Evolutionary conservation across 345 rosid genomes (phyloP).

Genomic region (Eucalyptus curtisii): DNA sequence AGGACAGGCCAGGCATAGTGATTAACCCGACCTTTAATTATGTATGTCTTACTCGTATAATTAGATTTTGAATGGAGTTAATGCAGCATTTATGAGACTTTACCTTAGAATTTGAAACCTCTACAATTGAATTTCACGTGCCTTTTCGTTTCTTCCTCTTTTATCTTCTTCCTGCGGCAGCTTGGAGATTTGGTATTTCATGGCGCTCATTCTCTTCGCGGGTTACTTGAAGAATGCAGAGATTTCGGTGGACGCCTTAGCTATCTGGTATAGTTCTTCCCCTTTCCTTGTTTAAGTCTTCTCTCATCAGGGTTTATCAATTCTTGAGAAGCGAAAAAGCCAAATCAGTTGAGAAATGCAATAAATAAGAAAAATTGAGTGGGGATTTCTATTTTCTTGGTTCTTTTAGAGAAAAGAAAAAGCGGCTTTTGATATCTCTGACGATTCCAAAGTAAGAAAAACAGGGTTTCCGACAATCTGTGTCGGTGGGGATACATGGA

Average conservation of each 20-base stretch:
- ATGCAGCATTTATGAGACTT: background rate
- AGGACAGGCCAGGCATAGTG: background rate
- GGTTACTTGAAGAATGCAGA: conserved; percentile 72
- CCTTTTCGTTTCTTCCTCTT: background rate
- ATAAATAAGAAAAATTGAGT: background rate
- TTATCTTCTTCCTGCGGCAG: conserved; percentile 16
- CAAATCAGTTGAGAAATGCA: background rate
- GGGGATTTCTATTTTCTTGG: background rate
- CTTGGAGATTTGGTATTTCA: conserved; percentile 78
- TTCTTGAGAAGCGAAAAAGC: no score
- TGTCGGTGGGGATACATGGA: background rate
- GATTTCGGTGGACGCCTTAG: conserved; percentile 64
- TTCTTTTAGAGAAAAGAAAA: background rate
- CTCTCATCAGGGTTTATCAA: background rate
- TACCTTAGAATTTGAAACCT: background rate
- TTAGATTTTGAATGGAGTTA: background rate
- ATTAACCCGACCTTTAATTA: background rate
- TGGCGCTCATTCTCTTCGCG: conserved; percentile 71
- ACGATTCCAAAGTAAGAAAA: background rate
- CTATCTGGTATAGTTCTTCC: conserved; percentile 43
- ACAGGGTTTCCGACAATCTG: background rate
- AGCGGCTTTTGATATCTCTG: background rate
- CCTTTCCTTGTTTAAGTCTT: background rate
- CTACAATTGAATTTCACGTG: background rate
- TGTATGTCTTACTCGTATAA: background rate